Conservation (phyloP, 192 early-diverging fungal species). For the Polychytrium aggregatum region DNA sequence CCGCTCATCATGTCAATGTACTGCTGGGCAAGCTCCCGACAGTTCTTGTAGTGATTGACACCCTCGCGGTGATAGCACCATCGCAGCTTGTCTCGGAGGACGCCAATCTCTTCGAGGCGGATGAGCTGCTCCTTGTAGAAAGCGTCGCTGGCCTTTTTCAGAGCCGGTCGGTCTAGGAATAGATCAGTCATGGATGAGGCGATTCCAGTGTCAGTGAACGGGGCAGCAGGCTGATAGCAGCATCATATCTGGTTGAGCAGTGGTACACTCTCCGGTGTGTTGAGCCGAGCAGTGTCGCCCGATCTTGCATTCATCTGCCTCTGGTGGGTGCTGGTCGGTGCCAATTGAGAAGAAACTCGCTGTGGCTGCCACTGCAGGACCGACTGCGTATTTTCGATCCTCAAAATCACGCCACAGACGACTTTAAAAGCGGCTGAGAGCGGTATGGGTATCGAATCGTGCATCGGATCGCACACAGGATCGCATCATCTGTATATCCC, state of each 20-base stretch:
- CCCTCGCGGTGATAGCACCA: constrained; percentile 90
- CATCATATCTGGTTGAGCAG: constrained; percentile 1
- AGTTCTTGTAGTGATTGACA: constrained; percentile 90
- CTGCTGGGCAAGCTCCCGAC: constrained; percentile 66
- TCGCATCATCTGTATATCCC: too few relatives aligned
- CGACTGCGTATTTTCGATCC: too few relatives aligned
- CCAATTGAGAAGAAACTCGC: too few relatives aligned
- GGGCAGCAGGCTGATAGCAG: not conserved
- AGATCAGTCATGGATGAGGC: not conserved
- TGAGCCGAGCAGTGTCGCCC: not conserved
- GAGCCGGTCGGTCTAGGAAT: constrained; percentile 28
- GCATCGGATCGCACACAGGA: too few relatives aligned
- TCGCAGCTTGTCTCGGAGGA: constrained; percentile 71
- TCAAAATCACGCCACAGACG: too few relatives aligned
- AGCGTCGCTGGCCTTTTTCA: constrained; percentile 62
- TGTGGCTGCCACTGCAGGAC: too few relatives aligned
- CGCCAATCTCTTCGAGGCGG: constrained; percentile 75
- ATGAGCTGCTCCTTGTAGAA: constrained; percentile 83
- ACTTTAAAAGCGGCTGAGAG: too few relatives aligned
- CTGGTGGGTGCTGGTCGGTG: too few relatives aligned
- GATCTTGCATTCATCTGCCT: not conserved
- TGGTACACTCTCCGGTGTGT: not conserved
- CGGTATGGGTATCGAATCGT: too few relatives aligned
- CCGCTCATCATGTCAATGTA: constrained; percentile 55
- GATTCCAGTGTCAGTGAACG: not conserved